phyloP scores from a whole-genome alignment of 352 stramenopile species.

The Phytophthora brassicae region DNA sequence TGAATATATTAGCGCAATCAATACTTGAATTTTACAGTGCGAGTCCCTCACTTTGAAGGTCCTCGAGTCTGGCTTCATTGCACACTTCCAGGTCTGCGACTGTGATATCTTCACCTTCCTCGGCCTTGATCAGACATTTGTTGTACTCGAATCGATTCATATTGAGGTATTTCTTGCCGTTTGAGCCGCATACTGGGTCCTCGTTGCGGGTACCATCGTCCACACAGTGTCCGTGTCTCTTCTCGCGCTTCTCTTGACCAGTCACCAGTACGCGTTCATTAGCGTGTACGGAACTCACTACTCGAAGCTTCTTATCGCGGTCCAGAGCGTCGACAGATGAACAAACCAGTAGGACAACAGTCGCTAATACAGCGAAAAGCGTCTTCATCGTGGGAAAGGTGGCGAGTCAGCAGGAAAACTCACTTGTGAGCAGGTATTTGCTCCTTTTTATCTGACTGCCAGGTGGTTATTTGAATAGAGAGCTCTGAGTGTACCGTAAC shows the following conservation, averaged over 20 bases:
- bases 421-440: conserved; percentile 7
- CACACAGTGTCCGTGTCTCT: conserved; percentile 27
- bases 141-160: conserved; percentile 53
- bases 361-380: background rate
- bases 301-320: conserved; percentile 26
- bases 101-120: conserved; percentile 31
- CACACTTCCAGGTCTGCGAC: conserved; percentile 46
- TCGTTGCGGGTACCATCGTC: conserved; percentile 44
- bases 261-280: conserved; percentile 33
- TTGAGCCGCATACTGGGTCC: conserved; percentile 47
- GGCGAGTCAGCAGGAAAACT: conserved; percentile 3
- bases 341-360: conserved; percentile 12
- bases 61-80: conserved; percentile 31
- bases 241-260: conserved; percentile 21
- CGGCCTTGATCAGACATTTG: conserved; percentile 40
- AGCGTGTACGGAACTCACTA: conserved; percentile 33
- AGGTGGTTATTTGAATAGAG: conserved; percentile 22
- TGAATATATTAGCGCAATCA: too few relatives aligned
- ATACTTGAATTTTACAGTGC: background rate
- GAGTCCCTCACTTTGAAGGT: conserved; percentile 27
- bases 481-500: too few relatives aligned
- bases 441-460: background rate
- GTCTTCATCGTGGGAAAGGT: conserved; percentile 18
- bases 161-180: conserved; percentile 57
- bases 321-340: conserved; percentile 20